Evolutionary conservation across 305 asterid genomes (phyloP).

Genomic region (Ruellia speciosa): DNA sequence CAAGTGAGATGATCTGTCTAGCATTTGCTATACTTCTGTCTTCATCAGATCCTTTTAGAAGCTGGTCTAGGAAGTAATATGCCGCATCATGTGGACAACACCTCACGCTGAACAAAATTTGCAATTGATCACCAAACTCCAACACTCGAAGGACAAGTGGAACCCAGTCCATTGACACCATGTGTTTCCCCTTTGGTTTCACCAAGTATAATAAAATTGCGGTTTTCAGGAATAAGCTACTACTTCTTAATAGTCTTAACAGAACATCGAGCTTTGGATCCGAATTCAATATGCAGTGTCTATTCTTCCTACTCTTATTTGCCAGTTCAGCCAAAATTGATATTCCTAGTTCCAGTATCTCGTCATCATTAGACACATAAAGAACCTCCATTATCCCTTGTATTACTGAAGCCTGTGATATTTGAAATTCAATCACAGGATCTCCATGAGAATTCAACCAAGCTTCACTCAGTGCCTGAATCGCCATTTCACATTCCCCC

Average conservation of each 20-base stretch:
- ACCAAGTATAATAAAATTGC: slow-evolving; percentile 56
- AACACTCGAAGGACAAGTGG: slow-evolving; percentile 65
- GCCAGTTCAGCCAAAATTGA: slow-evolving; percentile 69
- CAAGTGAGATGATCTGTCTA: slow-evolving; percentile 51
- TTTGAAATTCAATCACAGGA: slow-evolving; percentile 25
- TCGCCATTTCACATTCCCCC: slow-evolving; percentile 53
- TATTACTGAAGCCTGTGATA: slow-evolving; percentile 42
- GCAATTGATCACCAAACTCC: slow-evolving; percentile 72
- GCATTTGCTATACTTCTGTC: slow-evolving; percentile 58
- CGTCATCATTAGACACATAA: slow-evolving; percentile 58
- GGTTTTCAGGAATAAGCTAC: slow-evolving; percentile 67
- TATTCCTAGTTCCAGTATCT: slow-evolving; percentile 57
- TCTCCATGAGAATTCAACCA: slow-evolving; percentile 49
- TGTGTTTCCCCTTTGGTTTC: slow-evolving; percentile 68
- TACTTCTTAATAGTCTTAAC: slow-evolving; percentile 42
- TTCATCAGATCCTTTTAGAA: slow-evolving; percentile 49
- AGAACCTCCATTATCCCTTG: slow-evolving; percentile 58
- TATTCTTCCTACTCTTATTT: slow-evolving; percentile 36
- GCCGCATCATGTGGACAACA: slow-evolving; percentile 64
- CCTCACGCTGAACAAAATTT: slow-evolving; percentile 45
- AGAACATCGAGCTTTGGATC: slow-evolving; percentile 61
- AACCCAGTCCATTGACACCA: slow-evolving; percentile 63
- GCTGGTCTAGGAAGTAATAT: slow-evolving; percentile 53
- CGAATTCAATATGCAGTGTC: slow-evolving; percentile 36
- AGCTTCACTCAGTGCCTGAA: slow-evolving; percentile 44